phyloP scores from a whole-genome alignment of 2,329 filamentous ascomycete genomes.

The Diaporthe sp. region DNA sequence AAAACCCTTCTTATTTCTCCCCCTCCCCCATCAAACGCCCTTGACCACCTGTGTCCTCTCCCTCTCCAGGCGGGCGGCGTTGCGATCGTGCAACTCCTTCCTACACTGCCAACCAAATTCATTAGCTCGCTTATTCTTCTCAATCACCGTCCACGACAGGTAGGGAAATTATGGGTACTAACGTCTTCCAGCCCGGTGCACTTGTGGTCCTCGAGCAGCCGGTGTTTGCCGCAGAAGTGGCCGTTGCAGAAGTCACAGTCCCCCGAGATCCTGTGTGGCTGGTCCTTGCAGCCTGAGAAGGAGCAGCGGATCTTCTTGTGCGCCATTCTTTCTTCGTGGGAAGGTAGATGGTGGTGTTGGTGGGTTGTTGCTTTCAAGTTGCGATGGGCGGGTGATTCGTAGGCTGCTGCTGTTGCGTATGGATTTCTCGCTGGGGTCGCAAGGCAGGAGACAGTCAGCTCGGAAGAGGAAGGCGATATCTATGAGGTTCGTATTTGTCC shows the following conservation, averaged over 20 bases:
- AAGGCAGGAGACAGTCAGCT: no score
- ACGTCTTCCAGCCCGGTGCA: slow-evolving; percentile 92
- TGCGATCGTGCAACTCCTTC: slow-evolving; percentile 94
- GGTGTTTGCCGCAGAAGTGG: slow-evolving; percentile 94
- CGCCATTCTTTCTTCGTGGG: slow-evolving; percentile 58
- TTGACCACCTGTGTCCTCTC: slow-evolving; percentile 95
- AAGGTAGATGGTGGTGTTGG: no score
- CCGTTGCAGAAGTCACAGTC: slow-evolving; percentile 96
- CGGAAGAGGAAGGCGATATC: no score
- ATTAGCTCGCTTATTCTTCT: slow-evolving; percentile 5
- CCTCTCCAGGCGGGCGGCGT: slow-evolving; percentile 89
- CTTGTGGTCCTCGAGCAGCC: slow-evolving; percentile 93
- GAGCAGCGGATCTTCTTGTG: slow-evolving; percentile 86
- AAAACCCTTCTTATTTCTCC: no score
- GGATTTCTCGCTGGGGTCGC: no score
- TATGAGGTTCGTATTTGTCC: neutral
- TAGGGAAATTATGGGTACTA: slow-evolving; percentile 49
- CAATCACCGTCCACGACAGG: slow-evolving; percentile 38
- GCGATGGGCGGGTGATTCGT: neutral
- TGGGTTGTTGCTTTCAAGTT: no score
- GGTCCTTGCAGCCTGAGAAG: slow-evolving; percentile 88
- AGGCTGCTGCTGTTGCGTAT: neutral
- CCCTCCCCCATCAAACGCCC: slow-evolving; percentile 72
- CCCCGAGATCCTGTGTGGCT: slow-evolving; percentile 93
- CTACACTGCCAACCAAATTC: slow-evolving; percentile 72